These are phyloP conservation scores for Gymnopilus dilepis DNA, from an alignment of 768 basidiomycete species.

Conservation along the genomic window DNA sequence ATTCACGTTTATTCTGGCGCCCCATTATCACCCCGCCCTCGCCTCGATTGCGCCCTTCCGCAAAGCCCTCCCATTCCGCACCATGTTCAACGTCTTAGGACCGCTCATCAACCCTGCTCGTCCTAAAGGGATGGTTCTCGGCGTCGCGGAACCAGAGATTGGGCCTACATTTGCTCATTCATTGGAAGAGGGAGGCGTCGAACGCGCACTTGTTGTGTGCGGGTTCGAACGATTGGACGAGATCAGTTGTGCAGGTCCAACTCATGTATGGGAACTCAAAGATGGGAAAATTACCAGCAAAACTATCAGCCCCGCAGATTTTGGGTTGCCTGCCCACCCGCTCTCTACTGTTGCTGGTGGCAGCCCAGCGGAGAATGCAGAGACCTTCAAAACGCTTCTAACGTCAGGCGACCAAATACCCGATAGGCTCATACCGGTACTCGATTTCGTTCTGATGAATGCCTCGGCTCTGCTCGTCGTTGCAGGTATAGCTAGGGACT, in stretches of 20 bases:
- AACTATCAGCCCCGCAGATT: conserved; percentile 70
- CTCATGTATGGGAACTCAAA: conserved; percentile 81
- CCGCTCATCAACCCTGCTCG: conserved; percentile 92
- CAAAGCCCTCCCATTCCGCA: conserved; percentile 88
- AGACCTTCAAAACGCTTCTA: conserved; percentile 69
- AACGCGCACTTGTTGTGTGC: conserved; percentile 90
- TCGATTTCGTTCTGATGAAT: conserved; percentile 91
- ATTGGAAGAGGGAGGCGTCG: conserved; percentile 72
- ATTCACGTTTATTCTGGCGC: conserved; percentile 93
- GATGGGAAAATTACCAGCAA: conserved; percentile 63
- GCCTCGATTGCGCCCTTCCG: conserved; percentile 84
- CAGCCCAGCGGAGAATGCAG: conserved; percentile 81
- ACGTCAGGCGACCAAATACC: conserved; percentile 62
- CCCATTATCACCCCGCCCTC: conserved; percentile 90
- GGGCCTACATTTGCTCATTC: conserved; percentile 83
- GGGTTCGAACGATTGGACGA: conserved; percentile 93
- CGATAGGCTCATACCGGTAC: conserved; percentile 60
- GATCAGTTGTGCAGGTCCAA: conserved; percentile 92
- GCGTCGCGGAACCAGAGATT: conserved; percentile 83
- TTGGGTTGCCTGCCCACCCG: conserved; percentile 78
- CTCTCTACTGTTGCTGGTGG: conserved; percentile 74
- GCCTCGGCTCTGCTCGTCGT: conserved; percentile 88
- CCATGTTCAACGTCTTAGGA: conserved; percentile 95
- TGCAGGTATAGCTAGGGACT: conserved; percentile 74
- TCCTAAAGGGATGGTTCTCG: conserved; percentile 89